Conservation (phyloP, 2,329 filamentous ascomycete genomes). For the Botryosphaeria agaves region DNA sequence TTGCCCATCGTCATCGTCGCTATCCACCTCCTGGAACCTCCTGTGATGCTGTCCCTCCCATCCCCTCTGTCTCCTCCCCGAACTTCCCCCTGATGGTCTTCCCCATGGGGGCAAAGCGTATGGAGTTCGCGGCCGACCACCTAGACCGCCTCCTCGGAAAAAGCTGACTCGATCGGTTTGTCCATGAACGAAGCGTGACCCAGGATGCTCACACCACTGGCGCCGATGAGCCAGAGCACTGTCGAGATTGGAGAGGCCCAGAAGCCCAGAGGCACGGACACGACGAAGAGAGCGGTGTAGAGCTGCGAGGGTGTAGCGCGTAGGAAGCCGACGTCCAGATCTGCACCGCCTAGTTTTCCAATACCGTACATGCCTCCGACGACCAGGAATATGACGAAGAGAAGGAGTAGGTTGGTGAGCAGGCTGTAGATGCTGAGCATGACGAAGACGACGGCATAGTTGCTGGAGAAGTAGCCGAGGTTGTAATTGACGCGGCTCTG, state of each 20-base stretch:
- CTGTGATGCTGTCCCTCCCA: constrained; percentile 32
- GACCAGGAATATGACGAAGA: constrained; percentile 86
- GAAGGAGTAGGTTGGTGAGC: constrained; percentile 67
- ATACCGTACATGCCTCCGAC: constrained; percentile 80
- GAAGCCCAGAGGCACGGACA: constrained; percentile 71
- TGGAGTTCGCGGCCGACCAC: constrained; percentile 99
- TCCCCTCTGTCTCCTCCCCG: constrained; percentile 41
- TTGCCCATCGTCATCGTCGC: constrained; percentile 27
- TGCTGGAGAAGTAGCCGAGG: constrained; percentile 91
- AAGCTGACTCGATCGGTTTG: constrained; percentile 99
- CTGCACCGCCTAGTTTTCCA: constrained; percentile 72
- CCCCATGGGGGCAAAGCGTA: constrained; percentile 81
- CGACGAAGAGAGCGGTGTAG: constrained; percentile 71
- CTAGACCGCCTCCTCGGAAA: constrained; percentile 99
- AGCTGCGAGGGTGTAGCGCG: constrained; percentile 81
- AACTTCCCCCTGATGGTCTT: constrained; percentile 91
- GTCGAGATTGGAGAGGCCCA: constrained; percentile 72
- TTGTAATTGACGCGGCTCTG: constrained; percentile 96
- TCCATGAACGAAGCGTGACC: constrained; percentile 94
- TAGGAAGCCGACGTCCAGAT: constrained; percentile 71
- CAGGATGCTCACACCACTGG: constrained; percentile 80
- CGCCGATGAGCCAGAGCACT: constrained; percentile 88
- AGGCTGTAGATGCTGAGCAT: constrained; percentile 95
- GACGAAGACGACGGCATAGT: constrained; percentile 84
- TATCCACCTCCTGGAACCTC: constrained; percentile 51